Conservation (phyloP, 129 eudicot genomes). For the Flaveria trinervia region DNA sequence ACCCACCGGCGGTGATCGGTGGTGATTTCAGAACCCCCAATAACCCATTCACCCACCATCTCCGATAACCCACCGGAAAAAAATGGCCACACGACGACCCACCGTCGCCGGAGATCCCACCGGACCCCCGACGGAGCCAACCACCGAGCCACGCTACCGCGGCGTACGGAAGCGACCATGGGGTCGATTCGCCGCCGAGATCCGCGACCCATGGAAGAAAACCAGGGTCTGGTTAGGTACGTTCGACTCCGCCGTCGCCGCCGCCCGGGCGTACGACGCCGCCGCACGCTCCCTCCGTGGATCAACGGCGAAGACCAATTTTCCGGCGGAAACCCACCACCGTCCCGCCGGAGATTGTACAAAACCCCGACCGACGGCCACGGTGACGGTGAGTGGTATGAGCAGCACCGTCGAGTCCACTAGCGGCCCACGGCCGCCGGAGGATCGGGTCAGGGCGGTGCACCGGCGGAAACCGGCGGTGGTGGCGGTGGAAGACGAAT, state of each 20-base stretch:
- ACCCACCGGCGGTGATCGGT: conserved; percentile 1
- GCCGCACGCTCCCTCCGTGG: conserved; percentile 61
- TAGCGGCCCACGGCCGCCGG: conserved; percentile 45
- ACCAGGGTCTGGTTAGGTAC: conserved; percentile 62
- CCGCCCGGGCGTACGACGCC: conserved; percentile 62
- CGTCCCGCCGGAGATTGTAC: conserved; percentile 1
- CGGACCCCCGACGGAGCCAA: conserved; percentile 25
- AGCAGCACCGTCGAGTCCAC: conserved; percentile 66
- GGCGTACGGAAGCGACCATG: conserved; percentile 58
- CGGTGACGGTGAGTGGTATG: conserved; percentile 38
- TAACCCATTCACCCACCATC: not conserved
- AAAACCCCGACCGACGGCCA: conserved; percentile 33
- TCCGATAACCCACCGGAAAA: conserved; percentile 22
- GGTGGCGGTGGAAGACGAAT: conserved; percentile 28
- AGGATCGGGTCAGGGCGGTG: not conserved
- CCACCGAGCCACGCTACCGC: conserved; percentile 46
- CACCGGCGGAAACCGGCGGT: conserved; percentile 14
- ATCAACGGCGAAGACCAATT: conserved; percentile 55
- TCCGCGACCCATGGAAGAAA: conserved; percentile 61
- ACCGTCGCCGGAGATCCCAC: conserved; percentile 28
- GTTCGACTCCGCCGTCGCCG: conserved; percentile 55
- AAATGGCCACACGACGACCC: conserved; percentile 38
- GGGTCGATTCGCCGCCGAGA: conserved; percentile 66
- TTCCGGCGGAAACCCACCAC: conserved; percentile 33
- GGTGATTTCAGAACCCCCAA: too few relatives aligned